A percentile compares a stretch with the other conserved stretches of the same genome.
Conservation (phyloP, 352 stramenopile genomes). For the Pythium aquatile region DNA sequence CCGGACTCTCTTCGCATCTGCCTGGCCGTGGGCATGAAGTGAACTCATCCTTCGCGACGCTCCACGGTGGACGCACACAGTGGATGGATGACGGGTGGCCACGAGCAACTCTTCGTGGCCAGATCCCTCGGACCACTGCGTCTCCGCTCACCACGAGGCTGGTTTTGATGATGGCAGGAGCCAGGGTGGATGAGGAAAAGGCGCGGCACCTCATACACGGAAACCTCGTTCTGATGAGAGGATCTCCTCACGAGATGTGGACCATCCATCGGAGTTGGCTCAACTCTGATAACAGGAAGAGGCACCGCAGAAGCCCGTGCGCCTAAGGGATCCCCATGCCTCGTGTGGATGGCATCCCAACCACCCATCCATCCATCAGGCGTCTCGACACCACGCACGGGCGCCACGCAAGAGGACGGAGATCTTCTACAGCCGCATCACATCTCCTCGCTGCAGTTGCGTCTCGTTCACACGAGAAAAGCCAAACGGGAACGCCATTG, state of each 20-base stretch:
- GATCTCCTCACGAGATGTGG: background rate
- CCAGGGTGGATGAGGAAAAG: no score
- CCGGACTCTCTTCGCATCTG: no score
- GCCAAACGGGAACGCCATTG: constrained; percentile 1
- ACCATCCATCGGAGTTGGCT: background rate
- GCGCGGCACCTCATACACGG: background rate
- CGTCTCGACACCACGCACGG: background rate
- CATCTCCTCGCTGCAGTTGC: background rate
- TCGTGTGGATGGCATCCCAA: no score
- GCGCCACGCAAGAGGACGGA: background rate
- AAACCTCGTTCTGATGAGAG: background rate
- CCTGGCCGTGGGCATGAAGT: no score
- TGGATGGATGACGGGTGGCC: no score
- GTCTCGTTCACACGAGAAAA: constrained; percentile 1
- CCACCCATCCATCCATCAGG: background rate
- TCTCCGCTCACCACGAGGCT: background rate
- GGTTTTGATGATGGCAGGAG: background rate
- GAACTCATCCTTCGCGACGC: no score
- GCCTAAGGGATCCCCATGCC: no score
- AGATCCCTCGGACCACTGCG: no score
- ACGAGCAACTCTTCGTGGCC: background rate
- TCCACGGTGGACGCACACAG: no score
- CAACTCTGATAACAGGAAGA: no score
- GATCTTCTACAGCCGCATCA: background rate
- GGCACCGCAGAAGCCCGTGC: no score